phyloP scores from a whole-genome alignment of 176 grass and related monocot species.

The Juncus inflexus region DNA sequence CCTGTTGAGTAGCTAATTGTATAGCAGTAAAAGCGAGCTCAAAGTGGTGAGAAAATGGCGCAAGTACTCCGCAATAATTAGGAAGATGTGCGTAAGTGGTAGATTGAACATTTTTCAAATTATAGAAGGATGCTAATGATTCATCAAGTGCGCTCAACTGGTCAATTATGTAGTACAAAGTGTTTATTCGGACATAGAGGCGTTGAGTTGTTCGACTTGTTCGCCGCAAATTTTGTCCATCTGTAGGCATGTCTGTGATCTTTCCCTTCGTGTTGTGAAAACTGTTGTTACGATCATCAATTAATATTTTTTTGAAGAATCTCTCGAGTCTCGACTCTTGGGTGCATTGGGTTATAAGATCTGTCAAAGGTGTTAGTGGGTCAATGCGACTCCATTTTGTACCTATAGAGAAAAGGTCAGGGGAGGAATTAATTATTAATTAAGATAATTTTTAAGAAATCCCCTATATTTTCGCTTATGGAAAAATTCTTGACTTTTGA shows the following conservation, averaged over 20 bases:
- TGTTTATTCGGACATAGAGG: conserved; percentile 84
- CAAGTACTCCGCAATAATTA: conserved; percentile 18
- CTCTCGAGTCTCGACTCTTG: conserved; percentile 60
- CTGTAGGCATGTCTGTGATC: conserved; percentile 15
- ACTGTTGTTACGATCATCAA: conserved; percentile 46
- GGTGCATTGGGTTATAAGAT: conserved; percentile 59
- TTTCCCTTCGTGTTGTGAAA: conserved; percentile 2
- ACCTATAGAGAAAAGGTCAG: conserved; percentile 28
- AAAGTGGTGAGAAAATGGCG: conserved; percentile 28
- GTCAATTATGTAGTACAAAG: conserved; percentile 67
- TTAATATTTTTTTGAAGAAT: conserved; percentile 58
- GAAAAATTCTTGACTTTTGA: neutral
- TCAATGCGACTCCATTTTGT: conserved; percentile 62
- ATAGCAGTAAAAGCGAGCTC: conserved; percentile 38
- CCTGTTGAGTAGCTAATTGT: conserved; percentile 44
- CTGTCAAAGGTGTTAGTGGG: conserved; percentile 34
- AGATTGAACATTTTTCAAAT: neutral
- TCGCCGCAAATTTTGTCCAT: conserved; percentile 51
- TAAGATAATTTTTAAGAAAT: neutral
- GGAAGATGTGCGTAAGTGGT: conserved; percentile 8
- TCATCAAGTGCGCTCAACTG: conserved; percentile 46
- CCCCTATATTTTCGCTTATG: neutral
- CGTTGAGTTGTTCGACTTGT: conserved; percentile 83
- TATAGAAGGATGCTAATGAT: conserved; percentile 45
- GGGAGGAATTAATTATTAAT: neutral